Percentiles rank a stretch among this genome's conserved stretches.
Conservation (phyloP, 2,329 filamentous ascomycete species). For the Xylaria multiplex region DNA sequence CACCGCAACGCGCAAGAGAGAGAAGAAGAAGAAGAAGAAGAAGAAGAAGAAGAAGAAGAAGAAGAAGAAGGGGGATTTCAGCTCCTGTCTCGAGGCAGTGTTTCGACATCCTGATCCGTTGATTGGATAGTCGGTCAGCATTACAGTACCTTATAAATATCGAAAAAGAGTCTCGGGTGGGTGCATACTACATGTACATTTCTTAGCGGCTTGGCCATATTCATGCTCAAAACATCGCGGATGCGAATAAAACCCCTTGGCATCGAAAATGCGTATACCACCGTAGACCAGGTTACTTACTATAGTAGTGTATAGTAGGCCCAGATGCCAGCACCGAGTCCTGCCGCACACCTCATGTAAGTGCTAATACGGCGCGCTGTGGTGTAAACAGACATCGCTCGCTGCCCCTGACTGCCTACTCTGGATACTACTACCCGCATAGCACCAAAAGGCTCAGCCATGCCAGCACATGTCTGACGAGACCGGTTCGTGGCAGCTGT, state of each 20-base stretch:
- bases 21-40: too few relatives aligned
- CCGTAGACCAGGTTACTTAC: too few relatives aligned
- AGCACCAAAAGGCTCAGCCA: constrained; percentile 12
- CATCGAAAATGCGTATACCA: background rate
- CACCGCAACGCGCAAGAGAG: background rate
- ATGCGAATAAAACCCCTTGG: background rate
- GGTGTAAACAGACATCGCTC: background rate
- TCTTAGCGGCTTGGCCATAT: constrained; percentile 10
- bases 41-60: too few relatives aligned
- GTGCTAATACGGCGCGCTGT: background rate
- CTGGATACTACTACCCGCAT: background rate
- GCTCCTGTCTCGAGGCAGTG: constrained; percentile 32
- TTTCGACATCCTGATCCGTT: constrained; percentile 1
- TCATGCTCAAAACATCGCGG: background rate
- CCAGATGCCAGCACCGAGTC: too few relatives aligned
- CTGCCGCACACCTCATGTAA: background rate
- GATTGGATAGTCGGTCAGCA: constrained; percentile 24
- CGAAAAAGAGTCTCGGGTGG: background rate
- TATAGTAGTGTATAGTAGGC: background rate
- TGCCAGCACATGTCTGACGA: constrained; percentile 15
- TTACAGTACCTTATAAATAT: background rate
- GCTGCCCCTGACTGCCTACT: background rate
- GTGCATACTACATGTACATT: background rate
- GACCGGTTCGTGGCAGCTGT: background rate
- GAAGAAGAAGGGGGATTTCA: constrained; percentile 14